Conservation (phyloP, 2,329 filamentous ascomycete genomes). For the Botryosphaeria dothidea region DNA sequence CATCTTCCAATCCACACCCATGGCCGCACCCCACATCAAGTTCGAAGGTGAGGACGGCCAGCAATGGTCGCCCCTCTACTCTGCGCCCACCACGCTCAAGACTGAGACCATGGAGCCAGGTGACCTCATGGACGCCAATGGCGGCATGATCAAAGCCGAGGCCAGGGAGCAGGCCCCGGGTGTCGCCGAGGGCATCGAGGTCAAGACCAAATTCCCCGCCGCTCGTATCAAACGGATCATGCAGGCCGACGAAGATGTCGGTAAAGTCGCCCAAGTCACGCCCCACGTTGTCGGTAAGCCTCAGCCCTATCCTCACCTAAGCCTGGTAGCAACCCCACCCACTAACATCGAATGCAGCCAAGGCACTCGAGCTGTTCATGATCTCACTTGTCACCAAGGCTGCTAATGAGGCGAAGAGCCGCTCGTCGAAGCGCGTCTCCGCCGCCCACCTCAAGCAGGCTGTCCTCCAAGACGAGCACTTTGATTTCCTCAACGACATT, state of each 20-base stretch:
- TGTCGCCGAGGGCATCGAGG: conserved; percentile 62
- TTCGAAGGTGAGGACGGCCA: conserved; percentile 15
- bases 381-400: conserved; percentile 88
- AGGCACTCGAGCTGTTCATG: conserved; percentile 98
- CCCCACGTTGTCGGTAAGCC: conserved; percentile 81
- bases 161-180: conserved; percentile 27
- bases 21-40: conserved; percentile 18
- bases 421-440: conserved; percentile 85
- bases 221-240: conserved; percentile 98
- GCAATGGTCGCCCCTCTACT: conserved; percentile 14
- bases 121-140: conserved; percentile 18
- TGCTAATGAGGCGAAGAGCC: conserved; percentile 77
- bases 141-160: conserved; percentile 21
- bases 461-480: conserved; percentile 83
- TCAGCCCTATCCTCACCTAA: conserved; percentile 1
- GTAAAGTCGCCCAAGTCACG: conserved; percentile 96
- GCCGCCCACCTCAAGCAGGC: conserved; percentile 90
- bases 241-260: conserved; percentile 98
- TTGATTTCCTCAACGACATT: conserved; percentile 91
- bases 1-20: neutral
- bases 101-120: conserved; percentile 21
- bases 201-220: conserved; percentile 95
- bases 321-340: neutral
- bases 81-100: conserved; percentile 1
- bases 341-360: conserved; percentile 54